These are phyloP conservation scores for Penicillium bialowiezense DNA, from an alignment of 495 filamentous ascomycete species.

Conservation along the genomic window DNA sequence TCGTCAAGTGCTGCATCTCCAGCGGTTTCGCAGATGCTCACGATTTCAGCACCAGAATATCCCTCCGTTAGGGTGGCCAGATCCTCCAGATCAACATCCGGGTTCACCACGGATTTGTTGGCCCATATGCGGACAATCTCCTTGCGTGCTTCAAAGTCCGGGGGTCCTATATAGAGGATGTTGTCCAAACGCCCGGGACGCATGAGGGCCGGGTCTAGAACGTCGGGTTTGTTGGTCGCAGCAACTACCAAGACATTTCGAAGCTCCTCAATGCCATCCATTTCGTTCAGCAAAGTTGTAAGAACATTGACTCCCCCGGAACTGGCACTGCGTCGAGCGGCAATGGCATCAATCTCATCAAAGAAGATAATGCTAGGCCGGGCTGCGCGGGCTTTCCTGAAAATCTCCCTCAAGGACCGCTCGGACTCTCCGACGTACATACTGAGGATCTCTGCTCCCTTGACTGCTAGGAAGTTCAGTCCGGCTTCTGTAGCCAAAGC, in stretches of 20 bases:
- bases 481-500: slow-evolving; percentile 89
- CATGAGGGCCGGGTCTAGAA: slow-evolving; percentile 80
- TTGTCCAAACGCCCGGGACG: slow-evolving; percentile 86
- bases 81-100: slow-evolving; percentile 63
- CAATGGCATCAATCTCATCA: slow-evolving; percentile 95
- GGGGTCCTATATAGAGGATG: slow-evolving; percentile 86
- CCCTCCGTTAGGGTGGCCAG: slow-evolving; percentile 74
- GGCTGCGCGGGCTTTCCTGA: slow-evolving; percentile 80
- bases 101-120: slow-evolving; percentile 54
- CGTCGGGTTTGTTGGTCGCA: slow-evolving; percentile 88
- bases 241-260: slow-evolving; percentile 87
- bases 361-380: slow-evolving; percentile 96
- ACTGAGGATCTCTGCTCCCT: slow-evolving; percentile 91
- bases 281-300: slow-evolving; percentile 89
- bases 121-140: slow-evolving; percentile 73
- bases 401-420: slow-evolving; percentile 81
- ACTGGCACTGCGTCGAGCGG: slow-evolving; percentile 60
- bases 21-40: slow-evolving; percentile 71
- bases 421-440: slow-evolving; percentile 99
- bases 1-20: slow-evolving; percentile 58
- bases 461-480: slow-evolving; percentile 92
- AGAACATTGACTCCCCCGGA: slow-evolving; percentile 72
- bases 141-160: slow-evolving; percentile 68
- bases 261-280: slow-evolving; percentile 89
- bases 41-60: slow-evolving; percentile 86